Evolutionary conservation across 2,329 filamentous ascomycete species (phyloP).

Genomic region (Neurospora sp.): DNA sequence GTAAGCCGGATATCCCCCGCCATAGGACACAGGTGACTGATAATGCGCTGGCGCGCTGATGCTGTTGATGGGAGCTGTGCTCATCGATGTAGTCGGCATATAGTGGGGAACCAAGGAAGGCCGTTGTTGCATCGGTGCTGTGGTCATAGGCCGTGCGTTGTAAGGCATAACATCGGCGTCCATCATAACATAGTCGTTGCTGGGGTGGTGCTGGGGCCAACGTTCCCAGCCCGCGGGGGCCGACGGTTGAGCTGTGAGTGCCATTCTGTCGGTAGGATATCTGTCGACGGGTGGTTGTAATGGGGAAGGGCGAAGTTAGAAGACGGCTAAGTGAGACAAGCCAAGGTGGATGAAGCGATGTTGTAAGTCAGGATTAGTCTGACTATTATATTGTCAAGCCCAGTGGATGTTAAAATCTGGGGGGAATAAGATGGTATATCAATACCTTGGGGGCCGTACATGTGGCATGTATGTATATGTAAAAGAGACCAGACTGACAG

Average conservation of each 20-base stretch:
- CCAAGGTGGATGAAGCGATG: constrained; percentile 4
- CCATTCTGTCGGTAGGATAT: constrained; percentile 30
- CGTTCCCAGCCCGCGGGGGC: constrained; percentile 42
- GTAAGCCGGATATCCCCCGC: constrained; percentile 30
- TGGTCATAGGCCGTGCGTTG: constrained; percentile 31
- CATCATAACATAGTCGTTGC: constrained; percentile 37
- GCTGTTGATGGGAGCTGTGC: constrained; percentile 30
- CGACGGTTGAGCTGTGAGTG: constrained; percentile 36
- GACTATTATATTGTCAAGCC: constrained; percentile 3
- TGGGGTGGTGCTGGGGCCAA: constrained; percentile 39
- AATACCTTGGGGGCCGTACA: constrained; percentile 3
- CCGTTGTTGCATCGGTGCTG: constrained; percentile 33
- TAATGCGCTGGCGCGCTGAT: constrained; percentile 33
- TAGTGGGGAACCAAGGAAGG: constrained; percentile 37
- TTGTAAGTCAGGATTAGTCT: constrained; percentile 2
- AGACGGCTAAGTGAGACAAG: constrained; percentile 15
- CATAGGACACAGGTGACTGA: constrained; percentile 30
- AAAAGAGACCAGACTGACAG: neutral
- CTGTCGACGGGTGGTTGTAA: constrained; percentile 9
- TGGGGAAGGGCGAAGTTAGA: constrained; percentile 15
- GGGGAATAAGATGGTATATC: constrained; percentile 12
- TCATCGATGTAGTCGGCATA: constrained; percentile 35
- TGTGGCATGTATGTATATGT: neutral
- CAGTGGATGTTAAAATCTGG: constrained; percentile 3
- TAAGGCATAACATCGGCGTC: constrained; percentile 39